Evolutionary conservation across 2,329 filamentous ascomycete species (phyloP).

Genomic region (Metarhizium humberi): DNA sequence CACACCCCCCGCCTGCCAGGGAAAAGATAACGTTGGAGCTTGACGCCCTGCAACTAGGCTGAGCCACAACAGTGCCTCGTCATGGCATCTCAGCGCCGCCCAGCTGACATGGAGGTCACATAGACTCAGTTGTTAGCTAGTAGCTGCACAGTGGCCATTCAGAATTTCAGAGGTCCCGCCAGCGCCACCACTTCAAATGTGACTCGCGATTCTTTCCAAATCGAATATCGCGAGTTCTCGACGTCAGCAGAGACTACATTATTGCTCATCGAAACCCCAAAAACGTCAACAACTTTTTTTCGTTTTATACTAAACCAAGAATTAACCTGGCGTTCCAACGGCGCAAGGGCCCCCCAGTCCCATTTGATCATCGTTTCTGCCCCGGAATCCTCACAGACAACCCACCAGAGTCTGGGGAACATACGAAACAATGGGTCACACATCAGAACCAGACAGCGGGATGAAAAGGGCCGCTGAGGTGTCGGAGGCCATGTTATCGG

Average conservation of each 20-base stretch:
- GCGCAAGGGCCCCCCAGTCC: neutral
- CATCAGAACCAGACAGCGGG: conserved; percentile 7
- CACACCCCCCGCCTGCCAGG: too few relatives aligned
- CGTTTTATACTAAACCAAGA: neutral
- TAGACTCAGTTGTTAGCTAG: too few relatives aligned
- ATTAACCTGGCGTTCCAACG: neutral
- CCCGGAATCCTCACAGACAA: neutral
- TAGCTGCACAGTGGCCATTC: too few relatives aligned
- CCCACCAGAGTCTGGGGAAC: neutral
- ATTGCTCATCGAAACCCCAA: too few relatives aligned
- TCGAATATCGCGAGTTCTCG: too few relatives aligned
- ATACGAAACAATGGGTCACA: neutral
- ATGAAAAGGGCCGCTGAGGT: conserved; percentile 17
- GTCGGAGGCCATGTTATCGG: conserved; percentile 15
- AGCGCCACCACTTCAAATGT: too few relatives aligned
- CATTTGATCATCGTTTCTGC: neutral
- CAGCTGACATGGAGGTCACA: too few relatives aligned
- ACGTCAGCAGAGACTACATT: too few relatives aligned
- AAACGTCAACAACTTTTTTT: neutral
- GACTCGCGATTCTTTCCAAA: too few relatives aligned
- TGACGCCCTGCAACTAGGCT: neutral
- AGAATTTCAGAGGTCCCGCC: too few relatives aligned
- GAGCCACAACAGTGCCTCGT: too few relatives aligned
- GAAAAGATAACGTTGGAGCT: neutral
- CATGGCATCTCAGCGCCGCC: neutral